These are phyloP conservation scores for Trifolium subterraneum DNA, from an alignment of 306 rosid genomes.

Conservation along the genomic window DNA sequence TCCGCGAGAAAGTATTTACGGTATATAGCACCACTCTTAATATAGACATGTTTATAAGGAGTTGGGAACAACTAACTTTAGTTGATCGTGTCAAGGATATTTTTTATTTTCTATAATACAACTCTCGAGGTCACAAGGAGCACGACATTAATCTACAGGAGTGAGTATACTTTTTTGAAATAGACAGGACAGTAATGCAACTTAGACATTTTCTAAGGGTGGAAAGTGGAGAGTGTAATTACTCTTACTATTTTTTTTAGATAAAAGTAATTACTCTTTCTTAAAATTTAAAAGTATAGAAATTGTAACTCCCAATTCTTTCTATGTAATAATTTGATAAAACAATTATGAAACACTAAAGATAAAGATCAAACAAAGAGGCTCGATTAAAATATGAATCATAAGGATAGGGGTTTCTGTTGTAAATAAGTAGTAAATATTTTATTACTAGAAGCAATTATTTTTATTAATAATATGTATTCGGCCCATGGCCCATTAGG, in stretches of 20 bases:
- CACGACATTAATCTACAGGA: neutral
- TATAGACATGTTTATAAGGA: neutral
- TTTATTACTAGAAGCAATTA: no score
- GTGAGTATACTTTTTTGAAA: neutral
- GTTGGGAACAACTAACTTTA: neutral
- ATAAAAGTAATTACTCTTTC: no score
- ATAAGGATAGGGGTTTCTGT: neutral
- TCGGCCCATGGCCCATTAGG: no score
- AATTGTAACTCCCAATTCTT: constrained; percentile 8
- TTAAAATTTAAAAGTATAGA: neutral
- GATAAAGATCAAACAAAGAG: constrained; percentile 26
- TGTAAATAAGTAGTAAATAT: no score
- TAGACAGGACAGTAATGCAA: neutral
- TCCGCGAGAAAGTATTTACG: no score
- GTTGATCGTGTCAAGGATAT: neutral
- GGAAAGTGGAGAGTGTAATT: neutral
- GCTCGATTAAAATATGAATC: constrained; percentile 13
- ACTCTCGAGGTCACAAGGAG: neutral
- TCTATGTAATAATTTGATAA: neutral
- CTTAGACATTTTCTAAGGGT: neutral
- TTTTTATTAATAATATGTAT: no score
- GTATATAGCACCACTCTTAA: neutral
- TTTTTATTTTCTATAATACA: constrained; percentile 3
- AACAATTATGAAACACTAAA: neutral
- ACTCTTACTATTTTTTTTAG: neutral